phyloP scores from a whole-genome alignment of 306 rosid species.

The Herpetospermum pedunculosum region DNA sequence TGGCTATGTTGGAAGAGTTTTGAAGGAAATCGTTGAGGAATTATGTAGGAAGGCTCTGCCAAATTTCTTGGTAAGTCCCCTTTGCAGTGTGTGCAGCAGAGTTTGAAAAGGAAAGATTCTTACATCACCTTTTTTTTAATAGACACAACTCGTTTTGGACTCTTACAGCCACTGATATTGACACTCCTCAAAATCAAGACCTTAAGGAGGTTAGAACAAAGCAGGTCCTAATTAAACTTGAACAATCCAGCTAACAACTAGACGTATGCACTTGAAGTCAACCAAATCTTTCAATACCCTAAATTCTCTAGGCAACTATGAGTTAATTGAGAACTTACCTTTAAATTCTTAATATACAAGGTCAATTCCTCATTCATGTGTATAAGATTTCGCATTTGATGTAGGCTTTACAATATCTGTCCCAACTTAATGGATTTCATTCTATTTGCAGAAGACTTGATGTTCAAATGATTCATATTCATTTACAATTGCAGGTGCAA shows the following conservation, averaged over 20 bases:
- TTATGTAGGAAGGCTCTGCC: not conserved
- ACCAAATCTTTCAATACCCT: not conserved
- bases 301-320: not conserved
- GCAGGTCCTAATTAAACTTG: not conserved
- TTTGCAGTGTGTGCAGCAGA: not conserved
- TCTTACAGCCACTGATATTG: not conserved
- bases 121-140: not conserved
- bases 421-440: not conserved
- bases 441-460: not conserved
- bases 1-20: not conserved
- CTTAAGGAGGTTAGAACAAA: not conserved
- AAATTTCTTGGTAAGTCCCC: not conserved
- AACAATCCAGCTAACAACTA: not conserved
- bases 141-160: not conserved
- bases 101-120: not conserved
- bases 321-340: not conserved
- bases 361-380: not conserved
- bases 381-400: not conserved
- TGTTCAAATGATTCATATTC: not conserved
- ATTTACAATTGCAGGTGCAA: conserved; percentile 50
- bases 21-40: not conserved
- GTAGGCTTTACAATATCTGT: not conserved
- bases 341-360: not conserved
- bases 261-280: not conserved
- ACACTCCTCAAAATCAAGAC: not conserved